phyloP scores from a whole-genome alignment of 139 green algal genomes.

The Closterium sp. region DNA sequence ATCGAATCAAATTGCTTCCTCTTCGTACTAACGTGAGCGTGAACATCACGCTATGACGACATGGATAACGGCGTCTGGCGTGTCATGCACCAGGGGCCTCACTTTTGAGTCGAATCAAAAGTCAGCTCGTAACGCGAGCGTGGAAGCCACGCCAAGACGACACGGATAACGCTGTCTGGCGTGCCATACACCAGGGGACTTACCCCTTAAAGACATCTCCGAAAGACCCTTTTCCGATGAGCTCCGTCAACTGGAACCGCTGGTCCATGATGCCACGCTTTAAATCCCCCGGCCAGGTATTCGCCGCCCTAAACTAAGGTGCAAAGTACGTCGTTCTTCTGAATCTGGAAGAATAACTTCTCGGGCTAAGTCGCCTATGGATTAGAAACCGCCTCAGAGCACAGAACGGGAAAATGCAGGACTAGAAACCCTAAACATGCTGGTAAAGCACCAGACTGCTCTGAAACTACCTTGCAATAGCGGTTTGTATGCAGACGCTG shows the following conservation, averaged over 20 bases:
- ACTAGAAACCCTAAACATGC: background rate
- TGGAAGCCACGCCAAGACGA: no score
- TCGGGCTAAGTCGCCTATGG: background rate
- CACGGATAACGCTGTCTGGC: no score
- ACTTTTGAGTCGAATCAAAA: no score
- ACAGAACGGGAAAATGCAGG: background rate
- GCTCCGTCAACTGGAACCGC: constrained; percentile 21
- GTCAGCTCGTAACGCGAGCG: no score
- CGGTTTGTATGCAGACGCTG: background rate
- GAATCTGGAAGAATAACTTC: background rate
- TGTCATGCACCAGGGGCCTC: no score
- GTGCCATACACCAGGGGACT: background rate
- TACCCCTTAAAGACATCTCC: constrained; percentile 45
- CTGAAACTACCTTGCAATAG: background rate
- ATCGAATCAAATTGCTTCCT: no score
- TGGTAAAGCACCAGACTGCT: background rate
- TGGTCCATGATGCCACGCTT: constrained; percentile 10
- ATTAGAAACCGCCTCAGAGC: background rate
- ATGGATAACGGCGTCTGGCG: no score
- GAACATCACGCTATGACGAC: no score
- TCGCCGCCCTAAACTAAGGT: background rate
- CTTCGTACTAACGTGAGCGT: no score
- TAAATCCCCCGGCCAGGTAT: background rate
- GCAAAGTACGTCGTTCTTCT: background rate
- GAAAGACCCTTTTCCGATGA: constrained; percentile 49